phyloP scores from a whole-genome alignment of 2,329 filamentous ascomycete species.

The Myriosclerotinia curreyana region DNA sequence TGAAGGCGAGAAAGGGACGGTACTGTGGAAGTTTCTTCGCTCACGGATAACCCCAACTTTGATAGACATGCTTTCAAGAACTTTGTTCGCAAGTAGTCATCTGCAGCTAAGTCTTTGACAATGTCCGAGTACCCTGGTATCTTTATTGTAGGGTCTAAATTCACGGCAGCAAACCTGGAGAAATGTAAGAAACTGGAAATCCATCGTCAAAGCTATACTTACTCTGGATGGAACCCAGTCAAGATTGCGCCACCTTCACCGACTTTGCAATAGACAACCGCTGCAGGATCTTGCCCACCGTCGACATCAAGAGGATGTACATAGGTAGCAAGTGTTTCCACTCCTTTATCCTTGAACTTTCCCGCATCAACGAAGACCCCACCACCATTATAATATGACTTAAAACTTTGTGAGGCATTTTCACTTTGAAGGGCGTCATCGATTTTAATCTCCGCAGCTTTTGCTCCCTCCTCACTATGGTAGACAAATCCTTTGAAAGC shows the following conservation, averaged over 20 bases:
- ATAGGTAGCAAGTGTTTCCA: conserved; percentile 82
- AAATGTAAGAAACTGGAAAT: conserved; percentile 25
- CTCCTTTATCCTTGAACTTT: conserved; percentile 57
- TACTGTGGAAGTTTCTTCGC: conserved; percentile 63
- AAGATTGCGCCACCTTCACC: conserved; percentile 77
- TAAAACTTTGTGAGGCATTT: conserved; percentile 59
- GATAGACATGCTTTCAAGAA: conserved; percentile 78
- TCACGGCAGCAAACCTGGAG: conserved; percentile 73
- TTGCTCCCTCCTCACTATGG: conserved; percentile 78
- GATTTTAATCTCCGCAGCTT: conserved; percentile 66
- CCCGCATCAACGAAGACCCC: conserved; percentile 84
- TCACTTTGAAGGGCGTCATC: conserved; percentile 53
- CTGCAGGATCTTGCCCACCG: conserved; percentile 72
- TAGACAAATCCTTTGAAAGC: conserved; percentile 91
- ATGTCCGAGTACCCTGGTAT: conserved; percentile 68
- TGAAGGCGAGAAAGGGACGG: conserved; percentile 81
- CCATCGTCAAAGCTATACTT: conserved; percentile 39
- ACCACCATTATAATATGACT: conserved; percentile 89
- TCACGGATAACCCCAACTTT: conserved; percentile 80
- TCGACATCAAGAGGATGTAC: conserved; percentile 72
- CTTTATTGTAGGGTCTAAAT: conserved; percentile 66
- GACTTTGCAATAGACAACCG: conserved; percentile 78
- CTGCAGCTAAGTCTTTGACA: conserved; percentile 62
- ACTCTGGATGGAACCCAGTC: conserved; percentile 92
- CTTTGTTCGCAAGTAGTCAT: conserved; percentile 65